Percentiles rank a stretch among this genome's conserved stretches.
phyloP scores from a whole-genome alignment of 768 basidiomycete genomes.

The Ramaria sp. region DNA sequence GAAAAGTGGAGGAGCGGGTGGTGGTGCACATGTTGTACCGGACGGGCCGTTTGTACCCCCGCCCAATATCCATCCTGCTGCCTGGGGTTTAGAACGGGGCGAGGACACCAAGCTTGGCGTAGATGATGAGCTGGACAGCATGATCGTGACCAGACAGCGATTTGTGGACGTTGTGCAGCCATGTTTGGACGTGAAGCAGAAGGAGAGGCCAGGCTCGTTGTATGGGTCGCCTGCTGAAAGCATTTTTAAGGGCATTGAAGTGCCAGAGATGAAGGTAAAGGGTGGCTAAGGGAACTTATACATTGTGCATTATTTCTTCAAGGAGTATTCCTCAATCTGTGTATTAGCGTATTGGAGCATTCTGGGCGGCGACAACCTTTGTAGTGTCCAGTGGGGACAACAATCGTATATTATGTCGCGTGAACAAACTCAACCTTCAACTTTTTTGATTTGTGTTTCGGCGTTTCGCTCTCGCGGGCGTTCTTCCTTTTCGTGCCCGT shows the following conservation, averaged over 20 bases:
- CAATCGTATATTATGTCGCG: neutral
- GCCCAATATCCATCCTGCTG: constrained; percentile 48
- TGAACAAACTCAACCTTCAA: neutral
- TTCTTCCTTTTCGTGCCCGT: constrained; percentile 36
- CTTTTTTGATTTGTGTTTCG: constrained; percentile 5
- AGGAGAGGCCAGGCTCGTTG: constrained; percentile 51
- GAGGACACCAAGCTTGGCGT: constrained; percentile 54
- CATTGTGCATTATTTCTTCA: constrained; percentile 1
- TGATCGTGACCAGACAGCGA: constrained; percentile 65
- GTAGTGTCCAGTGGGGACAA: neutral
- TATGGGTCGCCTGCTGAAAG: constrained; percentile 71
- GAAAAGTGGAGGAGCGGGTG: constrained; percentile 19
- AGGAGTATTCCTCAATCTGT: neutral
- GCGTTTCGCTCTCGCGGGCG: neutral
- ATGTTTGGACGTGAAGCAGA: constrained; percentile 68
- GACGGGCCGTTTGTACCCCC: constrained; percentile 31
- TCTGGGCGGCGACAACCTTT: neutral
- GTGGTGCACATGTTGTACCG: constrained; percentile 19
- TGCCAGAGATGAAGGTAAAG: constrained; percentile 36
- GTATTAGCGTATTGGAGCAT: constrained; percentile 1
- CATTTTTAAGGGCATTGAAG: constrained; percentile 55
- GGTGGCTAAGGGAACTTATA: neutral
- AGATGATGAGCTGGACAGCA: constrained; percentile 54
- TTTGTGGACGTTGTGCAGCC: constrained; percentile 73
- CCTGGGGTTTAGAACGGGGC: constrained; percentile 58